phyloP scores from a whole-genome alignment of 179 eudicot species.

The Spergularia azorica region DNA sequence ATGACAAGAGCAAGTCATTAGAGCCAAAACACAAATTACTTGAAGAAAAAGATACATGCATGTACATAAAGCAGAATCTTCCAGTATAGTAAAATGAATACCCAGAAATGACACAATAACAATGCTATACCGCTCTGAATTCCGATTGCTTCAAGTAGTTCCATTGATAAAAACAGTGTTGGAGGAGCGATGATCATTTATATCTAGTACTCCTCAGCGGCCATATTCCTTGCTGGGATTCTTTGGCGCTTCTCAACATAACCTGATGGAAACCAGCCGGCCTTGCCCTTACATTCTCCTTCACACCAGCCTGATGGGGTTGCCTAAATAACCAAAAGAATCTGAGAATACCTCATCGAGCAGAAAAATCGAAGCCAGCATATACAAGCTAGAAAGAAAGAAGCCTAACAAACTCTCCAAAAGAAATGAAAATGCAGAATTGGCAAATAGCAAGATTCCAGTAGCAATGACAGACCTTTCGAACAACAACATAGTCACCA shows the following conservation, averaged over 20 bases:
- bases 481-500: conserved; percentile 92
- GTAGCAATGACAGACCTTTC: conserved; percentile 52
- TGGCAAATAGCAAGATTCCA: conserved; percentile 8
- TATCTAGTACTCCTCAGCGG: conserved; percentile 53
- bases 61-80: conserved; percentile 2
- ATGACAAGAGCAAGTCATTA: no score
- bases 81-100: not conserved
- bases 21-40: no score
- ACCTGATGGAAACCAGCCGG: conserved; percentile 94
- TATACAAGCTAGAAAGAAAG: not conserved
- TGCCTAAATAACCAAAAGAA: conserved; percentile 42
- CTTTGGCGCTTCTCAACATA: conserved; percentile 75
- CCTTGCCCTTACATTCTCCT: conserved; percentile 89
- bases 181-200: not conserved
- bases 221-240: conserved; percentile 54
- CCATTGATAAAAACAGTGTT: no score
- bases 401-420: not conserved
- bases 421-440: not conserved
- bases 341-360: not conserved
- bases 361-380: not conserved
- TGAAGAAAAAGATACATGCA: not conserved
- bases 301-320: conserved; percentile 85
- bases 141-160: not conserved
- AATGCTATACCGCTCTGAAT: not conserved
- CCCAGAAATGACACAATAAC: not conserved